phyloP scores from a whole-genome alignment of 768 basidiomycete species.

The Mycena capillaripes region DNA sequence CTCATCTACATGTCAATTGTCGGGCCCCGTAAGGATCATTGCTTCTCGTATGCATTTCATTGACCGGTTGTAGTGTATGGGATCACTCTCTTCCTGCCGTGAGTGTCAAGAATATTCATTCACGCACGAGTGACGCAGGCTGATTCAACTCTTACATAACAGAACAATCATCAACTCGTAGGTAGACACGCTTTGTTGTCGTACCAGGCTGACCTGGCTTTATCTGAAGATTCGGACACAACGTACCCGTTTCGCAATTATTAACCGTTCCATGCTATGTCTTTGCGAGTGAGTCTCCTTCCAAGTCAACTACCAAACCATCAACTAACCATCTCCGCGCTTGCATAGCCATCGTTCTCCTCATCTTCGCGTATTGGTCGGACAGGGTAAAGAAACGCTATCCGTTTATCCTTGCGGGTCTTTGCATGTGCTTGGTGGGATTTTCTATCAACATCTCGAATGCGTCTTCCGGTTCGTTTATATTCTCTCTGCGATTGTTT shows the following conservation, averaged over 20 bases:
- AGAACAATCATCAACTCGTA: conserved; percentile 74
- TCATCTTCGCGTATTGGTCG: conserved; percentile 68
- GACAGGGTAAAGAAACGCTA: conserved; percentile 70
- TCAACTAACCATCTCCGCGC: background rate
- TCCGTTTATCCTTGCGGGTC: conserved; percentile 67
- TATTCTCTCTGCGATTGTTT: background rate
- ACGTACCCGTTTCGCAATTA: conserved; percentile 66
- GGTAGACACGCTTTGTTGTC: conserved; percentile 18
- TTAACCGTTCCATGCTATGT: conserved; percentile 57
- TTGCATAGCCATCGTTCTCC: conserved; percentile 61
- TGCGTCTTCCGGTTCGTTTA: conserved; percentile 31
- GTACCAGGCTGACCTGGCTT: background rate
- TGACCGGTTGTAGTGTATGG: conserved; percentile 32
- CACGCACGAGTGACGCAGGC: background rate
- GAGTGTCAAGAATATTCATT: conserved; percentile 43
- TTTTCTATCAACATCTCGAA: conserved; percentile 76
- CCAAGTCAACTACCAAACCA: too few species aligned
- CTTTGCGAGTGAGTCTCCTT: conserved; percentile 63
- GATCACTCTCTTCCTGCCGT: conserved; percentile 72
- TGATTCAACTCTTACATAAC: background rate
- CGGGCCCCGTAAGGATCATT: conserved; percentile 67
- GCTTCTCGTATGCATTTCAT: background rate
- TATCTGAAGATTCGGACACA: conserved; percentile 68
- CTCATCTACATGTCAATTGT: conserved; percentile 72
- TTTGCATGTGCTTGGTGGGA: conserved; percentile 66